Base-by-base conservation (phyloP, 1,284 basidiomycete genomes). In the Cryptococcus sp. region DNA sequence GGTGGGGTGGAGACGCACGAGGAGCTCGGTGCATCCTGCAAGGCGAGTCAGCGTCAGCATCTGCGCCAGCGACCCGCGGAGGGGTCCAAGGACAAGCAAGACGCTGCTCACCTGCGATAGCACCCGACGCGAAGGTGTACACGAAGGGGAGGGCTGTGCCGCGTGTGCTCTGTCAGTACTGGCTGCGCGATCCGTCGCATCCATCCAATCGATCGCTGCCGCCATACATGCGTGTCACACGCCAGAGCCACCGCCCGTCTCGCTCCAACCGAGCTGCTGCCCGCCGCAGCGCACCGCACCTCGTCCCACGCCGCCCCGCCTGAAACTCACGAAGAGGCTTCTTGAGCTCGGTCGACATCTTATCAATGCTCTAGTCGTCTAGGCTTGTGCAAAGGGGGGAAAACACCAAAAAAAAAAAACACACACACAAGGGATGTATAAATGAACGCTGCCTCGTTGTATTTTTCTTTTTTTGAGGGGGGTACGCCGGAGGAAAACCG, bases 91-190 rank as follows among this genome's bases (percentile, higher is more conserved):
- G 11, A n/a, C 21, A 49, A 21, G 44, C 52, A 37, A 45, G 42
- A 53, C 87, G 81, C 42, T 38, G 12, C 66, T 55, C 50, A 73
- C 87, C 90, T 65, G 92, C 91, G 64, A 93, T 90, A 8, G 92
- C 91, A 56, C 92, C 92, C 1, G 92, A 90, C 9, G 87, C 83
- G 72, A 95, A 94, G 68, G 89, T 94, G 61, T 91, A 89, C 50
- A 82, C 78, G 77, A 92, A 92, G 1, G 91, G 91, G 43, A 94
- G 82, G 37, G 88, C 88, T 90, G 58, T 12, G 45, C 6, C 35
- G 21, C 12, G 28, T 33, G 28, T 9, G 5, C 4, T 5, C 28
- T 33, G 28, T 33, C 20, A 51, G 39, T 20, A 24, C 6, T n/a
- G 33, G 37, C 36, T 12, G 3, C 21, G 6, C 24, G 39, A 44